phyloP scores from a whole-genome alignment of 1,139 yeast genomes.

The Arxiozyma telluris region DNA sequence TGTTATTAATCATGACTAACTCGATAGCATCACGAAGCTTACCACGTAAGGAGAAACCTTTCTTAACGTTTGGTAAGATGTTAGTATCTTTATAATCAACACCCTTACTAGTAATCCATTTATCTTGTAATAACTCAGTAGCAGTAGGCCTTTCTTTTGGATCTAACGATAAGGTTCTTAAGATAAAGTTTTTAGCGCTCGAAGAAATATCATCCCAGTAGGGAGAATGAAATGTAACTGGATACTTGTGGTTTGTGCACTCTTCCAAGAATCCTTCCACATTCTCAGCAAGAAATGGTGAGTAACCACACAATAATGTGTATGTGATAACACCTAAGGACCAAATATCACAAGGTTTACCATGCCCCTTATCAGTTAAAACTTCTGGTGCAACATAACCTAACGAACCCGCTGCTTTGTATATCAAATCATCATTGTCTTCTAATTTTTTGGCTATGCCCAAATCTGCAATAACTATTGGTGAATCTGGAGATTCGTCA shows the following conservation, averaged over 20 bases:
- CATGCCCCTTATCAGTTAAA: slow-evolving; percentile 66
- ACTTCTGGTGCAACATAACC: slow-evolving; percentile 97
- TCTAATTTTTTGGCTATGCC: slow-evolving; percentile 77
- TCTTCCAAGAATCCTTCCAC: slow-evolving; percentile 74
- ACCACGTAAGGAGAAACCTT: slow-evolving; percentile 74
- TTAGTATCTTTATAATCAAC: slow-evolving; percentile 40
- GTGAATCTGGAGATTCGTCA: slow-evolving; percentile 43
- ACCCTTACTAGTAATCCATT: slow-evolving; percentile 53
- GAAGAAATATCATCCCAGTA: slow-evolving; percentile 76
- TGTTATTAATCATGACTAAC: slow-evolving; percentile 64
- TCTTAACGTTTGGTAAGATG: slow-evolving; percentile 59
- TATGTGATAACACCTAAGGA: slow-evolving; percentile 85
- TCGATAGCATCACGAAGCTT: slow-evolving; percentile 84
- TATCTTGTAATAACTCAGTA: slow-evolving; percentile 49
- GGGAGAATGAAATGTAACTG: slow-evolving; percentile 73
- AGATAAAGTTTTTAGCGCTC: slow-evolving; percentile 70
- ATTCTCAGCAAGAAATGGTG: slow-evolving; percentile 83
- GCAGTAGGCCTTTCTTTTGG: slow-evolving; percentile 66
- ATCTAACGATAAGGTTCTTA: slow-evolving; percentile 53
- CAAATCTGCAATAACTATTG: slow-evolving; percentile 79
- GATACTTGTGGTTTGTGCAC: slow-evolving; percentile 52
- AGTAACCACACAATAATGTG: slow-evolving; percentile 83
- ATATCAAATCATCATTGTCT: slow-evolving; percentile 51
- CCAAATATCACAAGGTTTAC: slow-evolving; percentile 92
- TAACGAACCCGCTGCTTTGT: slow-evolving; percentile 78